Percentiles rank a stretch among this genome's conserved stretches.
Conservation (phyloP, 192 early-diverging fungal genomes). For the Linnemannia zychae region DNA sequence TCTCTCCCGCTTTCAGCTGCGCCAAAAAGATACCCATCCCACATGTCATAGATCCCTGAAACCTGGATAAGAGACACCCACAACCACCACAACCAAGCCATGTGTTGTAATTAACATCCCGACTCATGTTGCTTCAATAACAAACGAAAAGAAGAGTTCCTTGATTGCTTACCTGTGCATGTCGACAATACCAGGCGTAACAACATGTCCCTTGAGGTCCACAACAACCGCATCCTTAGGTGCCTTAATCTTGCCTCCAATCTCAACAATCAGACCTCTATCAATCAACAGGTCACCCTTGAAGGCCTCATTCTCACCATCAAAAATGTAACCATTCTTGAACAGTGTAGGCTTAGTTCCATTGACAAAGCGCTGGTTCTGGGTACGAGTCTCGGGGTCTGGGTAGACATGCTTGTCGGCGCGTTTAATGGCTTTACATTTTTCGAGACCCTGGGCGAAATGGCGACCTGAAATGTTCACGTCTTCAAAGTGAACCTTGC, state of each 20-base stretch:
- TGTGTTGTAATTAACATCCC: neutral
- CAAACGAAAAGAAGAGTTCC: too few species aligned
- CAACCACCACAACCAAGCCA: neutral
- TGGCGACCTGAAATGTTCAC: constrained; percentile 45
- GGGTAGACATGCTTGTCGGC: constrained; percentile 35
- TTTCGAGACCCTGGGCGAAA: constrained; percentile 35
- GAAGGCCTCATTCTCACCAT: constrained; percentile 60
- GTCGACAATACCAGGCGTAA: constrained; percentile 88
- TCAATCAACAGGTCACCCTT: constrained; percentile 68
- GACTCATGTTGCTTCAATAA: neutral
- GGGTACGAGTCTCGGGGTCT: constrained; percentile 24
- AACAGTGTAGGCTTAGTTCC: constrained; percentile 62
- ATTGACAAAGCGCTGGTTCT: constrained; percentile 62
- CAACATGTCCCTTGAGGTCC: constrained; percentile 72
- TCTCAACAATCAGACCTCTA: constrained; percentile 66
- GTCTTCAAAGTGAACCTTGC: constrained; percentile 42
- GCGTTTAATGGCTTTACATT: constrained; percentile 50
- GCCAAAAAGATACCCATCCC: neutral
- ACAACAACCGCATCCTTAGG: constrained; percentile 60
- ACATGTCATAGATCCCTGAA: neutral
- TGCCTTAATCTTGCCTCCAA: constrained; percentile 57
- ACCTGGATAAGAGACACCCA: too few species aligned
- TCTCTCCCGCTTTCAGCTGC: neutral
- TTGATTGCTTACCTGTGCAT: constrained; percentile 72
- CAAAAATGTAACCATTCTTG: constrained; percentile 70